phyloP scores from a whole-genome alignment of 495 filamentous ascomycete genomes.

The Thermothielavioides terrestris region DNA sequence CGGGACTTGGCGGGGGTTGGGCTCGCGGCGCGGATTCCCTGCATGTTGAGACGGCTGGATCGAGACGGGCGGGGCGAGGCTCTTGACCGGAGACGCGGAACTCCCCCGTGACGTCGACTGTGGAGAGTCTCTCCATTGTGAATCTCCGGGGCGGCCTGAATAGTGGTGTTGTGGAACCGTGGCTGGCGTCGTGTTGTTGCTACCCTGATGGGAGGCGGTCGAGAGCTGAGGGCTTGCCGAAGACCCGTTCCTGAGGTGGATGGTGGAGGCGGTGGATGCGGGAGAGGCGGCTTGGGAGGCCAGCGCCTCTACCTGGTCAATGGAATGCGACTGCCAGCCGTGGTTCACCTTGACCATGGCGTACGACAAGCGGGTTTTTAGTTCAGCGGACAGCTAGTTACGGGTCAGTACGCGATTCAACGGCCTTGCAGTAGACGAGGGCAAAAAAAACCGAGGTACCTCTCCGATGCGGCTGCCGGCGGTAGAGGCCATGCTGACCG shows the following conservation, averaged over 20 bases:
- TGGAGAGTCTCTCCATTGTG: slow-evolving; percentile 11
- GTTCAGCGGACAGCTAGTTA: slow-evolving; percentile 60
- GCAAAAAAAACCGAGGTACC: too few species aligned
- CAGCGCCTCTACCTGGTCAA: slow-evolving; percentile 61
- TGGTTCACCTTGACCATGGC: slow-evolving; percentile 86
- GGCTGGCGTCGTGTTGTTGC: slow-evolving; percentile 26
- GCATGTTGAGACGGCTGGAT: slow-evolving; percentile 26
- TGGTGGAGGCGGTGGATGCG: slow-evolving; percentile 44
- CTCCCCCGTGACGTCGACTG: slow-evolving; percentile 14
- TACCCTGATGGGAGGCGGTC: slow-evolving; percentile 21
- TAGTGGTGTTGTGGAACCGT: slow-evolving; percentile 21
- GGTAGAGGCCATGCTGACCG: slow-evolving; percentile 45
- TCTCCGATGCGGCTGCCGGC: slow-evolving; percentile 62
- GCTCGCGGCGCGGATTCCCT: slow-evolving; percentile 30
- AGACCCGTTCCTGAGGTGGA: slow-evolving; percentile 40
- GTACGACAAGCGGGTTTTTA: slow-evolving; percentile 74
- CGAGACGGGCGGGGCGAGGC: slow-evolving; percentile 31
- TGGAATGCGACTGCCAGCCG: slow-evolving; percentile 63
- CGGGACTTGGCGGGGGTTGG: slow-evolving; percentile 29
- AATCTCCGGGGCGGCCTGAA: slow-evolving; percentile 9
- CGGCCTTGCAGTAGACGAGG: background rate
- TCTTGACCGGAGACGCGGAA: slow-evolving; percentile 23
- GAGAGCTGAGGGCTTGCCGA: slow-evolving; percentile 40
- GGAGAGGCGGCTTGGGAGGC: slow-evolving; percentile 54
- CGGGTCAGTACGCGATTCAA: slow-evolving; percentile 9